Percentiles rank a stretch among this genome's conserved stretches.
Conservation (phyloP, 2,329 filamentous ascomycete species). For the Colletotrichum abscissum region DNA sequence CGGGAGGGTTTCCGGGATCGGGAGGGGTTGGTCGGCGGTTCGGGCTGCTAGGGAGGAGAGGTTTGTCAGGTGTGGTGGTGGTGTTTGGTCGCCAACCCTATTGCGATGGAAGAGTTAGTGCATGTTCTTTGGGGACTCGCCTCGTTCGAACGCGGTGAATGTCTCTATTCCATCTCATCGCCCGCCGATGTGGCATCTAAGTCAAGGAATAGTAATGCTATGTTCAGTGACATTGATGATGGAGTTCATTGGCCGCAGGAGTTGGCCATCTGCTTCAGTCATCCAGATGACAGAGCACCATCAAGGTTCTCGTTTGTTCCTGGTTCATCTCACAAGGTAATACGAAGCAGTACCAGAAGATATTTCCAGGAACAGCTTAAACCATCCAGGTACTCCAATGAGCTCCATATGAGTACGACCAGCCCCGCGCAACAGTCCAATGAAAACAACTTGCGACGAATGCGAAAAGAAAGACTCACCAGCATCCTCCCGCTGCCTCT, state of each 20-base stretch:
- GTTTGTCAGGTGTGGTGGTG: slow-evolving; percentile 54
- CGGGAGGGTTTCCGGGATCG: slow-evolving; percentile 60
- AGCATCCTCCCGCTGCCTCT: slow-evolving; percentile 69
- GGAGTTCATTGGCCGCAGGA: not conserved
- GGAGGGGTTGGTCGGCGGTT: slow-evolving; percentile 60
- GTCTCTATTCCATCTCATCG: not conserved
- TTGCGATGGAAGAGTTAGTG: slow-evolving; percentile 11
- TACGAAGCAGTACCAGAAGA: no score
- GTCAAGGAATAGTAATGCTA: no score
- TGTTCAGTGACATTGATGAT: not conserved
- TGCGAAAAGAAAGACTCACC: slow-evolving; percentile 53
- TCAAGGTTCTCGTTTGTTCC: not conserved
- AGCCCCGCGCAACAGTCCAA: not conserved
- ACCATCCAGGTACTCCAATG: slow-evolving; percentile 13
- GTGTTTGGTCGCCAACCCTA: slow-evolving; percentile 55
- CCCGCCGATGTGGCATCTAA: no score
- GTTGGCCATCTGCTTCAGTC: not conserved
- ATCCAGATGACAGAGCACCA: not conserved
- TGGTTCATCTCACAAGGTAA: no score
- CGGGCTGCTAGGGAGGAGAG: slow-evolving; percentile 59
- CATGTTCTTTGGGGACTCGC: not conserved
- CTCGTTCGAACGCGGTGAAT: not conserved
- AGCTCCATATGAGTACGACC: not conserved
- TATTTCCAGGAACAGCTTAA: not conserved
- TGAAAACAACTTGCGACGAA: not conserved